Evolutionary conservation across 2,329 filamentous ascomycete species (phyloP).

Genomic region (Epichloe coenophiala): DNA sequence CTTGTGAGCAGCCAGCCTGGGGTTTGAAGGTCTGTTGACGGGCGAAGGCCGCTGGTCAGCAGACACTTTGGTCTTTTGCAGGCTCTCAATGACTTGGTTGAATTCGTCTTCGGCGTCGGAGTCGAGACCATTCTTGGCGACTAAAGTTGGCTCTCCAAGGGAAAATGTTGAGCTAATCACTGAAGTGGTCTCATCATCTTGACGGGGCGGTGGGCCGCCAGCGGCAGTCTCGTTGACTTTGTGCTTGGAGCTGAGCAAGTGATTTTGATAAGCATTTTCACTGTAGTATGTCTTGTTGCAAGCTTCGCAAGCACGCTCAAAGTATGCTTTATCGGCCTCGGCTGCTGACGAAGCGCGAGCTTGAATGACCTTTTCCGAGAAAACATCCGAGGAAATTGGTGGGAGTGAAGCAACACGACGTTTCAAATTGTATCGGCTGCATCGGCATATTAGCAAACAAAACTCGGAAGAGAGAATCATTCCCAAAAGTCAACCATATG

Average conservation of each 20-base stretch:
- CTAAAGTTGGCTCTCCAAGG: conserved; percentile 60
- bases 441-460: neutral
- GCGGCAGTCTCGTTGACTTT: conserved; percentile 42
- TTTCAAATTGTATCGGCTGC: conserved; percentile 87
- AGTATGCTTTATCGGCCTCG: conserved; percentile 77
- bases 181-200: conserved; percentile 61
- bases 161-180: conserved; percentile 87
- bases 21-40: conserved; percentile 40
- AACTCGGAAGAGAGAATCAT: neutral
- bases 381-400: conserved; percentile 81
- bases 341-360: conserved; percentile 75
- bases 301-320: conserved; percentile 66
- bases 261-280: conserved; percentile 90
- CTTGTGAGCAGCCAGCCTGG: conserved; percentile 28
- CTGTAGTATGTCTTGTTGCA: conserved; percentile 94
- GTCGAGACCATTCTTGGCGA: conserved; percentile 37
- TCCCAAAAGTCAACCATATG: neutral
- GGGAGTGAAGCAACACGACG: conserved; percentile 81
- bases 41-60: conserved; percentile 32
- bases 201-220: conserved; percentile 18
- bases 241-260: conserved; percentile 83
- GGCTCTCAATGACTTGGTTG: conserved; percentile 59
- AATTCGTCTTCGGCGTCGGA: conserved; percentile 63
- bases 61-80: conserved; percentile 63
- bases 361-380: conserved; percentile 89